A percentile compares a stretch with the other conserved stretches of the same genome.
These are phyloP conservation scores for Plectosphaerella plurivora DNA, from an alignment of 2,329 filamentous ascomycete species.

Conservation along the genomic window DNA sequence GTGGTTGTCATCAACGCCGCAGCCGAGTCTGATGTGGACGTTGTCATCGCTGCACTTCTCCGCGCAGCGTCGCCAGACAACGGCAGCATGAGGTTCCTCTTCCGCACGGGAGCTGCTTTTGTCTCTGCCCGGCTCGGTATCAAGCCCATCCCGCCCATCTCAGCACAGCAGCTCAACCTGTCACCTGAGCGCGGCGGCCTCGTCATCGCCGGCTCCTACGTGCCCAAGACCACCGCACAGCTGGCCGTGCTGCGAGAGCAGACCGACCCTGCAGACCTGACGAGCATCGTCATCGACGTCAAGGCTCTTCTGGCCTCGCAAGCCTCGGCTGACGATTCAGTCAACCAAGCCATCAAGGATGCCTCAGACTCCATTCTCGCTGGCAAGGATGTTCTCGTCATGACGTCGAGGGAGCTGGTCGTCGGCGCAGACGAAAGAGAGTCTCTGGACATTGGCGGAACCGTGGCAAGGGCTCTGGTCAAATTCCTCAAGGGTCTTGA, in stretches of 20 bases:
- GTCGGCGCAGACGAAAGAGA: constrained; percentile 39
- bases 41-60: constrained; percentile 44
- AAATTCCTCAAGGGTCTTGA: constrained; percentile 39
- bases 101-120: constrained; percentile 33
- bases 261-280: constrained; percentile 31
- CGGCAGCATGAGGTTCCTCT: constrained; percentile 27
- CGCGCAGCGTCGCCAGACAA: constrained; percentile 15
- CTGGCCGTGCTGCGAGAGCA: constrained; percentile 34
- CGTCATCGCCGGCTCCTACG: constrained; percentile 52
- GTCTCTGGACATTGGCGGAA: constrained; percentile 48
- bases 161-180: constrained; percentile 35
- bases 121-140: constrained; percentile 46
- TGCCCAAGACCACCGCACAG: constrained; percentile 54
- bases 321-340: constrained; percentile 22
- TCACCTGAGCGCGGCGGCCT: constrained; percentile 35
- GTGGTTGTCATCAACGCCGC: constrained; percentile 49
- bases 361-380: constrained; percentile 32
- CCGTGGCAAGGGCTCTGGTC: constrained; percentile 47
- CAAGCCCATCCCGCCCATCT: constrained; percentile 43
- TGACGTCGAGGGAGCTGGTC: constrained; percentile 52
- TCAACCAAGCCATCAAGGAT: constrained; percentile 20
- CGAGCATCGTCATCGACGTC: constrained; percentile 43
- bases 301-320: constrained; percentile 37
- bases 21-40: constrained; percentile 48
- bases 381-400: constrained; percentile 50